Percentiles rank a stretch among this genome's conserved stretches.
phyloP scores from a whole-genome alignment of 352 stramenopile genomes.

The Blastocystis sp. region DNA sequence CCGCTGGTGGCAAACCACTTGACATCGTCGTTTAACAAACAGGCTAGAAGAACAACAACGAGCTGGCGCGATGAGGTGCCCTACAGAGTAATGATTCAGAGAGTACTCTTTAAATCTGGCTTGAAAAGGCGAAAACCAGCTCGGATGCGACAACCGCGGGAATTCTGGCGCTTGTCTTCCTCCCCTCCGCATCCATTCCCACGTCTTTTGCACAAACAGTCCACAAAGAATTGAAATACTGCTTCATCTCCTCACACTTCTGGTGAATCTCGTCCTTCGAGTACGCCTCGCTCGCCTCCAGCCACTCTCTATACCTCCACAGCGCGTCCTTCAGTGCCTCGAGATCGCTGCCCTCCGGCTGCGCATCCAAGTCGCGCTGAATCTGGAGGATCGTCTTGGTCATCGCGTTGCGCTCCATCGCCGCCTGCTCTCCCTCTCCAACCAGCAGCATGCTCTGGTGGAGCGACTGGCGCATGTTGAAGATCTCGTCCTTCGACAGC shows the following conservation, averaged over 20 bases:
- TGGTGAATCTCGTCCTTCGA: neutral
- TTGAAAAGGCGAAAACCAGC: neutral
- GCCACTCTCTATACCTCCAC: neutral
- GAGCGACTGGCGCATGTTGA: neutral
- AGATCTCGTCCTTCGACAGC: neutral
- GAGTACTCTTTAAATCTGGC: conserved; percentile 2
- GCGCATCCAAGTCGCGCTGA: neutral
- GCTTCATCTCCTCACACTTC: neutral
- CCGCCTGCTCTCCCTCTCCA: neutral
- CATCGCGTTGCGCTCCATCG: conserved; percentile 1
- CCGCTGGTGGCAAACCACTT: neutral
- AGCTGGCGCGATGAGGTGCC: neutral
- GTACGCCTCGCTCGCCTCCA: neutral
- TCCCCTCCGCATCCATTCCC: neutral
- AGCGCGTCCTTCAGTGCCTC: neutral
- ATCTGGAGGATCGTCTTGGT: neutral
- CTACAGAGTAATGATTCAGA: neutral
- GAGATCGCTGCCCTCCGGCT: neutral
- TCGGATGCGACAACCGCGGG: conserved; percentile 7
- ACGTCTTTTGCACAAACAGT: neutral
- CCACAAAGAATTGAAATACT: neutral
- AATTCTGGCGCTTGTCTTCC: neutral
- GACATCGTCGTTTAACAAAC: conserved; percentile 69
- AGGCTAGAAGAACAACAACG: neutral
- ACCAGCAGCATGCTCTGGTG: neutral